phyloP scores from a whole-genome alignment of 2,329 filamentous ascomycete species.

The Aspergillus sp. region DNA sequence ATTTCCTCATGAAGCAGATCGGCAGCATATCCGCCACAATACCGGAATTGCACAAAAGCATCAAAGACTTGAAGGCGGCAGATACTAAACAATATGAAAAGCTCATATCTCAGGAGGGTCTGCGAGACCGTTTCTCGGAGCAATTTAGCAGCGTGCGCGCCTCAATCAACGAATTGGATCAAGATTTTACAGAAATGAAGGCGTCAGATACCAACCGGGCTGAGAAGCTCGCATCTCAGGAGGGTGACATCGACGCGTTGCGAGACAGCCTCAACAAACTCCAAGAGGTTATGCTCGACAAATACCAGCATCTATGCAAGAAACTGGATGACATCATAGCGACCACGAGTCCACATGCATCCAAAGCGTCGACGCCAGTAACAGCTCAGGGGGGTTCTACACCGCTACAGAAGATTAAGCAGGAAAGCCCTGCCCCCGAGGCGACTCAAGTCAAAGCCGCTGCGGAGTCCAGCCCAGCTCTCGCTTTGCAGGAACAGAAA shows the following conservation, averaged over 20 bases:
- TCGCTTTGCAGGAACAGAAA: conserved; percentile 10
- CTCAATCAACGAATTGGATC: no score
- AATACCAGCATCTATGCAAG: conserved; percentile 6
- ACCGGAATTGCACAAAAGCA: neutral
- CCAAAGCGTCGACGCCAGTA: neutral
- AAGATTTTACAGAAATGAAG: neutral
- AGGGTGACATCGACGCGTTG: conserved; percentile 4
- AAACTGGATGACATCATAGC: conserved; percentile 1
- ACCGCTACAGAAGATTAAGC: neutral
- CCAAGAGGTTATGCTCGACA: neutral
- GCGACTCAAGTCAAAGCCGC: neutral
- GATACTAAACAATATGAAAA: neutral
- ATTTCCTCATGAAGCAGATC: neutral
- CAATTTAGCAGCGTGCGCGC: no score
- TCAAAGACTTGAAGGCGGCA: neutral
- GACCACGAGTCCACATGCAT: neutral
- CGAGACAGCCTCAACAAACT: conserved; percentile 9
- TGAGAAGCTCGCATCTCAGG: neutral
- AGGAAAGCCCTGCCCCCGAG: neutral
- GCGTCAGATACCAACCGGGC: neutral
- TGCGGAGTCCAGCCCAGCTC: conserved; percentile 7
- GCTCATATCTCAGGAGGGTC: no score
- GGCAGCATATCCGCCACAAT: neutral
- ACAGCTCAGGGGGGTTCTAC: neutral
- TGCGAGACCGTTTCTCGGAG: no score